Evolutionary conservation across 1,139 yeast species (phyloP), one percentile per base, ranked within the genome.

Genomic region (Lodderomyces theae): DNA sequence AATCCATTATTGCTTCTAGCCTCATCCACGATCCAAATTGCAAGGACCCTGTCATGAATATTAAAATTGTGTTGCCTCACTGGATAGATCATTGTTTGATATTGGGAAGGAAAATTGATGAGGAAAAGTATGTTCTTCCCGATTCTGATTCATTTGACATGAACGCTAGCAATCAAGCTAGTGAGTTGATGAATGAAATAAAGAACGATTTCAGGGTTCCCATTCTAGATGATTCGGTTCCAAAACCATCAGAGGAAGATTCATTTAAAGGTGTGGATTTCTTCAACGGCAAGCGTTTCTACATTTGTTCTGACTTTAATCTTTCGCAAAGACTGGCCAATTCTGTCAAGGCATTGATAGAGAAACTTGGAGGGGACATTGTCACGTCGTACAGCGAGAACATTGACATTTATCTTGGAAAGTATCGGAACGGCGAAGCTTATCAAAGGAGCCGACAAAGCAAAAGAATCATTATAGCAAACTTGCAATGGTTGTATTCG

Each of bases 31-130:
- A 65, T 13, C 61, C 64, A 13, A 25, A 61, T n/a, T 34, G 29
- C 12, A 33, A 24, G 4, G 43, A 38, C 15, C 32, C 33, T 4
- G 23, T 15, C 3, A 57, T 70, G 39, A 61, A 67, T 26, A 79
- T 87, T 33, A 75, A 78, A 43, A 71, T 86, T 6, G 92, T 89
- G 2, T 64, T 74, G 10, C 95, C 96, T 0, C 77, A 77, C 23
- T 90, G 97, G 94, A 57, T 82, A 2, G 80, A 82, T 45, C 86
- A 80, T 46, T 83, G 92, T 52, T 67, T 88, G 44, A 77, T 71
- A 41, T 56, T 70, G 36, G 72, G 82, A 19, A 58, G 67, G 39
- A 67, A 64, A 39, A 60, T 84, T 13, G 77, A 75, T 40, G 90
- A 79, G 40, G 47, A 57, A 0, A 74, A 76, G 1, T 86, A 83